Evolutionary conservation across 768 basidiomycete species (phyloP).

Genomic region (Ramaria sp.): DNA sequence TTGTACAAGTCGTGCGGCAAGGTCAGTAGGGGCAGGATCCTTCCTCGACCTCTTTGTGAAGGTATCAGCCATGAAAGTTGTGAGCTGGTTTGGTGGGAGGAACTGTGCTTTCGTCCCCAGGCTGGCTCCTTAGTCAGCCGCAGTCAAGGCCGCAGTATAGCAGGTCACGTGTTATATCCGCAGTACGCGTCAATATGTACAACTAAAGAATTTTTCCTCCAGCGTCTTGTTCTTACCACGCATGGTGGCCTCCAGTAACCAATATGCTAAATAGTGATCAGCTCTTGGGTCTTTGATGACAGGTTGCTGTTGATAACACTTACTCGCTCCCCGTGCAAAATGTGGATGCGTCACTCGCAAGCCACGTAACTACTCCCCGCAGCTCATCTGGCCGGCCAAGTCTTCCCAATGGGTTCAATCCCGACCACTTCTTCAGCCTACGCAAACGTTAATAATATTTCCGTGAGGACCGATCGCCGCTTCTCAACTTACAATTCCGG

Average conservation of each 20-base stretch:
- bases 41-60: conserved; percentile 7
- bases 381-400: conserved; percentile 65
- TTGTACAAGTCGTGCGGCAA: conserved; percentile 56
- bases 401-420: conserved; percentile 56
- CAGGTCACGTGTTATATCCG: conserved; percentile 7
- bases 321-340: conserved; percentile 81
- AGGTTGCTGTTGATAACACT: conserved; percentile 20
- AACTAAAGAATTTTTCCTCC: conserved; percentile 1
- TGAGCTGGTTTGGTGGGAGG: conserved; percentile 7
- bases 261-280: conserved; percentile 32
- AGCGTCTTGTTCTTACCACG: conserved; percentile 34
- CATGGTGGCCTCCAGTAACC: conserved; percentile 51
- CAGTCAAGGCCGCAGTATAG: conserved; percentile 7
- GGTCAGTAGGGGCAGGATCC: conserved; percentile 29
- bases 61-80: conserved; percentile 8
- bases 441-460: conserved; percentile 13
- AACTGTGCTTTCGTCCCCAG: conserved; percentile 5
- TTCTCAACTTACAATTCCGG: conserved; percentile 24
- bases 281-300: not conserved
- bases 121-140: not conserved
- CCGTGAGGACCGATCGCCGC: not conserved
- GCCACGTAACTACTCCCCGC: conserved; percentile 59
- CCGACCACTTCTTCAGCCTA: conserved; percentile 55
- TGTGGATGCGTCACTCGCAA: conserved; percentile 64
- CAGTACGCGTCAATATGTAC: conserved; percentile 5